phyloP scores from a whole-genome alignment of 495 filamentous ascomycete species.

The Chaetomium fimeti region DNA sequence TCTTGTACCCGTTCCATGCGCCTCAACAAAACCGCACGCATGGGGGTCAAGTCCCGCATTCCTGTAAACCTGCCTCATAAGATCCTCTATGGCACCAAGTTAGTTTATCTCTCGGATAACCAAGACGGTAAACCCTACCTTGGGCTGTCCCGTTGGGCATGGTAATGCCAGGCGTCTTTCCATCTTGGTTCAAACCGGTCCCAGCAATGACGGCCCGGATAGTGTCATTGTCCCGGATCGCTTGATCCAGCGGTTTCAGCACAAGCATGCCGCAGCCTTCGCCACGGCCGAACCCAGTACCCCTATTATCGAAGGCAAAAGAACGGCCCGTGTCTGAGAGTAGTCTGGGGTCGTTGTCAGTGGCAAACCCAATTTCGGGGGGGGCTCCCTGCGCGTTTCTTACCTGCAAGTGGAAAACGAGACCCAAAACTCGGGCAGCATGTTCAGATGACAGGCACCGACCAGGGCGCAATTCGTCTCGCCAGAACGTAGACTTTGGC shows the following conservation, averaged over 20 bases:
- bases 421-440: conserved; percentile 49
- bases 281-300: conserved; percentile 64
- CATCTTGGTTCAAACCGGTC: conserved; percentile 60
- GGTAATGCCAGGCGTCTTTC: conserved; percentile 58
- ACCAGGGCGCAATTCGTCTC: conserved; percentile 53
- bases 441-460: conserved; percentile 58
- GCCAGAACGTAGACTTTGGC: conserved; percentile 68
- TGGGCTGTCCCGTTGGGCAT: conserved; percentile 58
- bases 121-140: conserved; percentile 32
- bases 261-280: conserved; percentile 60
- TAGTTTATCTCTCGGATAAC: neutral
- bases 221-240: conserved; percentile 54
- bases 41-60: conserved; percentile 44
- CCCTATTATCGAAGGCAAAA: conserved; percentile 57
- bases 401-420: conserved; percentile 43
- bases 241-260: conserved; percentile 62
- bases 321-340: conserved; percentile 60
- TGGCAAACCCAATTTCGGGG: neutral
- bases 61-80: conserved; percentile 48
- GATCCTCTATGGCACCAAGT: conserved; percentile 33
- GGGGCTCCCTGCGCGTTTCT: neutral
- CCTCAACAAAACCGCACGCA: conserved; percentile 35
- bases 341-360: conserved; percentile 38
- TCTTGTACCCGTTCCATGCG: conserved; percentile 59
- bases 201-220: conserved; percentile 62